phyloP scores from a whole-genome alignment of 1,284 basidiomycete genomes.

The Microbotryomycetes sp. region DNA sequence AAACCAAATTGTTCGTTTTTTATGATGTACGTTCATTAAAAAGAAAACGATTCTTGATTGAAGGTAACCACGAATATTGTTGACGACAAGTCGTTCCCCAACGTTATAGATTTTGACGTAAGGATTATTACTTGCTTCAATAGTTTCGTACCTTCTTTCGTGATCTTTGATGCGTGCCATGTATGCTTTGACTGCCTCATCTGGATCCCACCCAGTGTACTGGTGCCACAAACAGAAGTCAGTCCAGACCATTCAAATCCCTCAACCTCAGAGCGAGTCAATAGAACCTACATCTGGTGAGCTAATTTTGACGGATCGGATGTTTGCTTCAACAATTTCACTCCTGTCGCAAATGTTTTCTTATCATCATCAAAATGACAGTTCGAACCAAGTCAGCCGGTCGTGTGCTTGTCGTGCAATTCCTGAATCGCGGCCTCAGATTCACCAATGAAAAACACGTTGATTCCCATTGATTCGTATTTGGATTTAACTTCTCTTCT shows the following conservation, averaged over 20 bases:
- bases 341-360: slow-evolving; percentile 58
- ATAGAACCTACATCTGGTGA: slow-evolving; percentile 74
- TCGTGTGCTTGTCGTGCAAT: not conserved
- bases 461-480: slow-evolving; percentile 74
- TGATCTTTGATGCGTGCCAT: slow-evolving; percentile 81
- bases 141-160: slow-evolving; percentile 79
- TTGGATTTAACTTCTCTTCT: slow-evolving; percentile 70
- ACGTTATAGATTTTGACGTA: slow-evolving; percentile 97
- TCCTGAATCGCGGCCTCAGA: slow-evolving; percentile 9
- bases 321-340: slow-evolving; percentile 81
- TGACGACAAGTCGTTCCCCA: slow-evolving; percentile 78
- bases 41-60: slow-evolving; percentile 83
- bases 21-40: slow-evolving; percentile 57
- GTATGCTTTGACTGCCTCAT: slow-evolving; percentile 86
- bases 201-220: slow-evolving; percentile 89
- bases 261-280: not conserved
- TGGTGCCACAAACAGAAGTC: slow-evolving; percentile 45
- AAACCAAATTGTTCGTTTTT: slow-evolving; percentile 99
- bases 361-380: slow-evolving; percentile 11
- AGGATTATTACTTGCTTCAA: slow-evolving; percentile 63
- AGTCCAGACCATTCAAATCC: not conserved
- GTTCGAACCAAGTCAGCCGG: not conserved
- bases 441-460: slow-evolving; percentile 87
- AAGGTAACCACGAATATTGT: slow-evolving; percentile 77
- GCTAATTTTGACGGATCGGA: slow-evolving; percentile 93